Evolutionary conservation across 2,329 filamentous ascomycete genomes (phyloP).

Genomic region (Boeremia lycopersici): DNA sequence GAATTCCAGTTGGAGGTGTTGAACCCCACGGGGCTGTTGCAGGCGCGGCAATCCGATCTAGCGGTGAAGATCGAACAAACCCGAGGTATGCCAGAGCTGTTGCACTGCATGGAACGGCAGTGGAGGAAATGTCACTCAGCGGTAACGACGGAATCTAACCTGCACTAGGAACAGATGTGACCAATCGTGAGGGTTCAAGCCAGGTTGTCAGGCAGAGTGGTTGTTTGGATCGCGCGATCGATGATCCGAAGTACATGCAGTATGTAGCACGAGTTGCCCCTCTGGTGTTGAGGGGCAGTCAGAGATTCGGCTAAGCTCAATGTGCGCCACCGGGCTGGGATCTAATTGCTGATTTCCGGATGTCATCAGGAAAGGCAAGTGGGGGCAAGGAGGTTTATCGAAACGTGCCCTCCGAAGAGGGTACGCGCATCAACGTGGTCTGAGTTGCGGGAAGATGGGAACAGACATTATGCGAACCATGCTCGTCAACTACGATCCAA

Average conservation of each 20-base stretch:
- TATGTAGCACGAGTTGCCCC: slow-evolving; percentile 6
- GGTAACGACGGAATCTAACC: neutral
- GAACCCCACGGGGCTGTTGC: slow-evolving; percentile 21
- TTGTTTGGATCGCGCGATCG: slow-evolving; percentile 11
- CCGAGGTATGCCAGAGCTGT: slow-evolving; percentile 25
- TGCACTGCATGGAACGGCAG: slow-evolving; percentile 17
- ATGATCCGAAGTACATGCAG: neutral
- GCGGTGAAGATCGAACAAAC: slow-evolving; percentile 34
- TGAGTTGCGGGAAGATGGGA: slow-evolving; percentile 8
- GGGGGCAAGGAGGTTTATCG: slow-evolving; percentile 26
- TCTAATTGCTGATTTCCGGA: slow-evolving; percentile 17
- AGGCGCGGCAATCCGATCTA: slow-evolving; percentile 20
- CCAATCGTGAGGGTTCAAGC: neutral
- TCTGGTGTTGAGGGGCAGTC: slow-evolving; percentile 42
- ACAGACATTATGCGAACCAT: slow-evolving; percentile 10
- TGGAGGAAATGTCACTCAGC: slow-evolving; percentile 6
- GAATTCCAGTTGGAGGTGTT: slow-evolving; percentile 2
- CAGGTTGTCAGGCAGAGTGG: slow-evolving; percentile 5
- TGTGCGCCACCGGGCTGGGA: slow-evolving; percentile 24
- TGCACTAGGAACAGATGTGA: neutral
- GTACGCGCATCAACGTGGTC: slow-evolving; percentile 5
- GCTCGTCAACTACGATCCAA: slow-evolving; percentile 1
- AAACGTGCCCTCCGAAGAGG: slow-evolving; percentile 19
- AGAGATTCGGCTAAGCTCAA: slow-evolving; percentile 14
- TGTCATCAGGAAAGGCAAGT: slow-evolving; percentile 37